A percentile compares a stretch with the other conserved stretches of the same genome.
Conservation (phyloP, 805 yeast genomes). For the Teunomyces stri region DNA sequence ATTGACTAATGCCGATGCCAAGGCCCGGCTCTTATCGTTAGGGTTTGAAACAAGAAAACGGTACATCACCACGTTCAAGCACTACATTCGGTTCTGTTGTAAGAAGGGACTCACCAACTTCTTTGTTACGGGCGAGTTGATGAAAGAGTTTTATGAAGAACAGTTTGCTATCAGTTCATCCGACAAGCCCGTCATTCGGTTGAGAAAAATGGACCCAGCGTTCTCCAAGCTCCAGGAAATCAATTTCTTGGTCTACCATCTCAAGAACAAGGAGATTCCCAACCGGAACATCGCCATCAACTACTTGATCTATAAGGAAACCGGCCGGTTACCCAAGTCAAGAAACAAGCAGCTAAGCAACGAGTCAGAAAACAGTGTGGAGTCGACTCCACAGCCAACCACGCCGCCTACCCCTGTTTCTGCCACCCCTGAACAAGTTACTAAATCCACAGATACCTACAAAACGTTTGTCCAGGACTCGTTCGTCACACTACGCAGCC, state of each 20-base stretch:
- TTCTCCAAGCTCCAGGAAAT: conserved; percentile 15
- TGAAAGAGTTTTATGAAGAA: conserved; percentile 14
- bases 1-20: conserved; percentile 13
- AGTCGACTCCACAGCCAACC: conserved; percentile 1
- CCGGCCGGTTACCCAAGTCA: conserved; percentile 5
- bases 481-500: background rate
- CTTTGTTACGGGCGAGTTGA: conserved; percentile 13
- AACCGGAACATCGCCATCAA: conserved; percentile 12
- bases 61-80: conserved; percentile 16
- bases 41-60: conserved; percentile 16
- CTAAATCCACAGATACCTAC: background rate
- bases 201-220: conserved; percentile 16
- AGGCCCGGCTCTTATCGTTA: conserved; percentile 11
- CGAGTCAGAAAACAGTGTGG: background rate
- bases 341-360: background rate
- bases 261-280: conserved; percentile 13
- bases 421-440: background rate
- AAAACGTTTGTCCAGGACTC: background rate
- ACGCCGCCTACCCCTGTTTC: background rate
- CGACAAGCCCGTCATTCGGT: conserved; percentile 14
- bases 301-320: conserved; percentile 12
- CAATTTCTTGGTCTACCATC: conserved; percentile 13
- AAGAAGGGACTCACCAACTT: conserved; percentile 10
- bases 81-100: conserved; percentile 14
- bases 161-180: conserved; percentile 12